A percentile compares a stretch with the other conserved stretches of the same genome.
These are phyloP conservation scores for Xylaria multiplex DNA, from an alignment of 2,329 filamentous ascomycete genomes.

Conservation along the genomic window DNA sequence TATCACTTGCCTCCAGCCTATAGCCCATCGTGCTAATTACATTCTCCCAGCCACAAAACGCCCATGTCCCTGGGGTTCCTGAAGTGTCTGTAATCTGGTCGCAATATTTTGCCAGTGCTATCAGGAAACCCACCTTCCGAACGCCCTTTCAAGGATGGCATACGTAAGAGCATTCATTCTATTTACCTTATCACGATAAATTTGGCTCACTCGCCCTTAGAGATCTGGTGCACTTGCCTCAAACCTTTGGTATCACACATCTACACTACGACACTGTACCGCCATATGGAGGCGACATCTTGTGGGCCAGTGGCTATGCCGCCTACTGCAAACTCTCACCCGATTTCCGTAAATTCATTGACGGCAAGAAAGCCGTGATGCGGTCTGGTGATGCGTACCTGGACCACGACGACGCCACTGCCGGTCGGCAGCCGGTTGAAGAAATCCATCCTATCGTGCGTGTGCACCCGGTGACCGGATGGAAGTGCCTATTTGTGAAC, in stretches of 20 bases:
- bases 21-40: neutral
- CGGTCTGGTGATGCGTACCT: slow-evolving; percentile 17
- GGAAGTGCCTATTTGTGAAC: slow-evolving; percentile 22
- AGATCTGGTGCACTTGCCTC: slow-evolving; percentile 14
- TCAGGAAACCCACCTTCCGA: slow-evolving; percentile 24
- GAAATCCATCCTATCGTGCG: slow-evolving; percentile 26
- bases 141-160: slow-evolving; percentile 26
- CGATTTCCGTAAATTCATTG: slow-evolving; percentile 21
- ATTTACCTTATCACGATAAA: neutral
- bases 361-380: slow-evolving; percentile 21
- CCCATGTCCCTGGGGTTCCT: slow-evolving; percentile 21
- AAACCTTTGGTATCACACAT: slow-evolving; percentile 22
- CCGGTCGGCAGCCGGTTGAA: slow-evolving; percentile 3
- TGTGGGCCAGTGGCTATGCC: slow-evolving; percentile 20
- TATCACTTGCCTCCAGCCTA: neutral
- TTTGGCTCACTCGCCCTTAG: neutral
- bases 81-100: slow-evolving; percentile 21
- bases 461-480: slow-evolving; percentile 15
- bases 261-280: slow-evolving; percentile 23
- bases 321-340: slow-evolving; percentile 28
- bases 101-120: slow-evolving; percentile 7
- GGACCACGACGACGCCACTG: slow-evolving; percentile 10
- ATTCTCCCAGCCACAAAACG: slow-evolving; percentile 16
- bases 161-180: slow-evolving; percentile 15
- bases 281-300: slow-evolving; percentile 14